A percentile compares a stretch with the other conserved stretches of the same genome.
phyloP scores from a whole-genome alignment of 805 yeast species.

The Barnettozyma pratensis region DNA sequence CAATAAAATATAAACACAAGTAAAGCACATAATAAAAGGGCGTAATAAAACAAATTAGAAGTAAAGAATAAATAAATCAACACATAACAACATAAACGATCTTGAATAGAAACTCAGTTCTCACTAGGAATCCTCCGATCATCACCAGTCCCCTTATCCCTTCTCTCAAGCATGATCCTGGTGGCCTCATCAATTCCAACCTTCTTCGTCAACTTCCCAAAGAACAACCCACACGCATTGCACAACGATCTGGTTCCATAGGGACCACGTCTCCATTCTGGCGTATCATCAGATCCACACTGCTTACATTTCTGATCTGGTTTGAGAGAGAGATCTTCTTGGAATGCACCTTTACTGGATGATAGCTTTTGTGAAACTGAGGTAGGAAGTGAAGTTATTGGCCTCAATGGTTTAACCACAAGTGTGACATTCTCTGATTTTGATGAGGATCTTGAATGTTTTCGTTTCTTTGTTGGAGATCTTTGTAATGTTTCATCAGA shows the following conservation, averaged over 20 bases:
- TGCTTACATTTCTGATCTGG: conserved; percentile 44
- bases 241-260: conserved; percentile 77
- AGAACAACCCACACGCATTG: conserved; percentile 88
- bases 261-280: conserved; percentile 94
- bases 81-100: too few species aligned
- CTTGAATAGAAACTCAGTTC: too few species aligned
- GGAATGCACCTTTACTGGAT: conserved; percentile 8
- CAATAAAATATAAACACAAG: too few species aligned
- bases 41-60: too few species aligned
- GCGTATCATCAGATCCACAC: conserved; percentile 71
- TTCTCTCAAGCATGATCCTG: conserved; percentile 19
- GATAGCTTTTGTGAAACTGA: not conserved
- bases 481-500: not conserved
- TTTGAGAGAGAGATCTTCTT: conserved; percentile 16
- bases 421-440: conserved; percentile 11
- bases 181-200: conserved; percentile 33
- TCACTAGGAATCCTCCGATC: conserved; percentile 25
- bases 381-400: conserved; percentile 3
- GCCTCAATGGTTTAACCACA: conserved; percentile 19
- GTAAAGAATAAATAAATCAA: too few species aligned
- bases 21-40: too few species aligned
- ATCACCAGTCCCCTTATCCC: conserved; percentile 22
- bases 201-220: conserved; percentile 52
- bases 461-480: not conserved
- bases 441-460: not conserved